Evolutionary conservation across 306 rosid species (phyloP).

Genomic region (Citrullus amarus): DNA sequence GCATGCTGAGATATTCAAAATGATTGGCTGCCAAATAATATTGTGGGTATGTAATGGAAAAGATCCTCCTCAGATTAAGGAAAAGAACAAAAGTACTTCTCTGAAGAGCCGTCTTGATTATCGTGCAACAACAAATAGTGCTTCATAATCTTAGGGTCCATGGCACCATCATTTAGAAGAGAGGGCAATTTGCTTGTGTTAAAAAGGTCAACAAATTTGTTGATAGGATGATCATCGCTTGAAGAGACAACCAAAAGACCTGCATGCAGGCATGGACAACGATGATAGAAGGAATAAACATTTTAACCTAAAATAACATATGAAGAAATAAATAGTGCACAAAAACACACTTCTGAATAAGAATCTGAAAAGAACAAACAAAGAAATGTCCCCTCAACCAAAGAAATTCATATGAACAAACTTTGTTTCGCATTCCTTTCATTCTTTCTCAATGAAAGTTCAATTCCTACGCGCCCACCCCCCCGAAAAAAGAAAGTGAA

Average conservation of each 20-base stretch:
- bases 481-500: no score
- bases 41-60: background rate
- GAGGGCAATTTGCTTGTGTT: constrained; percentile 71
- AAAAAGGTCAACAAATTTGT: constrained; percentile 63
- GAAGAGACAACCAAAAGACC: constrained; percentile 93
- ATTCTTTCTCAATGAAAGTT: no score
- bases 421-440: no score
- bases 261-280: constrained; percentile 26
- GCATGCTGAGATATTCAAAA: background rate
- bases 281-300: background rate
- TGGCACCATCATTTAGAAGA: constrained; percentile 73
- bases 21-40: background rate
- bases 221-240: constrained; percentile 79
- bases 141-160: constrained; percentile 89
- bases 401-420: background rate
- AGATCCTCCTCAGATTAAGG: background rate
- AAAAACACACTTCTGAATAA: background rate
- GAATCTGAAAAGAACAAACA: background rate
- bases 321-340: background rate
- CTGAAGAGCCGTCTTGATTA: constrained; percentile 69
- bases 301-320: background rate
- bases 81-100: constrained; percentile 42
- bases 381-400: background rate
- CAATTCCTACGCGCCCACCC: no score
- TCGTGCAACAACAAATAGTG: constrained; percentile 86